Evolutionary conservation across 2,329 filamentous ascomycete genomes (phyloP).

Genomic region (Monilinia fructigena): DNA sequence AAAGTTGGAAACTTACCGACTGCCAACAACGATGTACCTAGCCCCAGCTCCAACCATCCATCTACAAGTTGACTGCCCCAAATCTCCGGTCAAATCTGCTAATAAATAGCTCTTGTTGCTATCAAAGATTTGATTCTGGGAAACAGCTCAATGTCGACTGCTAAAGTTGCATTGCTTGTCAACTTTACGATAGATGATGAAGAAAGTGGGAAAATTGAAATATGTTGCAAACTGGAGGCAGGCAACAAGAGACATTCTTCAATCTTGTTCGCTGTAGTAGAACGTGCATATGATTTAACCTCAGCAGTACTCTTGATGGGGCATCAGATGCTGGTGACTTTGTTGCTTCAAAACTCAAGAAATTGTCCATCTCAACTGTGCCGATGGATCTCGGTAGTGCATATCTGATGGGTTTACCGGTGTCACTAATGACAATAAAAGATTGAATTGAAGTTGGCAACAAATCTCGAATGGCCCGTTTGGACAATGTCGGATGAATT

Average conservation of each 20-base stretch:
- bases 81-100: conserved; percentile 35
- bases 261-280: background rate
- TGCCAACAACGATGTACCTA: conserved; percentile 22
- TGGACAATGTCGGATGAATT: conserved; percentile 5
- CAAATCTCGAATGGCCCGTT: conserved; percentile 22
- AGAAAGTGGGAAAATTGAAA: conserved; percentile 4
- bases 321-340: background rate
- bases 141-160: conserved; percentile 11
- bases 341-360: background rate
- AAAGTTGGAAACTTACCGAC: conserved; percentile 12
- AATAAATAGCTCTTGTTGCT: conserved; percentile 40
- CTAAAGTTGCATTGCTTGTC: conserved; percentile 20
- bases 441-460: conserved; percentile 7
- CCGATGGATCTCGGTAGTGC: background rate
- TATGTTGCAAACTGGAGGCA: background rate
- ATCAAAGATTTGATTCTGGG: conserved; percentile 9
- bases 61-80: conserved; percentile 43
- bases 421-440: conserved; percentile 15
- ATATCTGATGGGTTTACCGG: background rate
- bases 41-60: conserved; percentile 47
- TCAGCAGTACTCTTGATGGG: background rate
- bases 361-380: background rate
- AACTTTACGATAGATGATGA: conserved; percentile 20
- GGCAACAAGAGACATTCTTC: background rate
- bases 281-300: conserved; percentile 8